Percentiles rank a stretch among this genome's conserved stretches.
Evolutionary conservation across 257 asterid species (phyloP).

Genomic region (Knoxia roxburghii): DNA sequence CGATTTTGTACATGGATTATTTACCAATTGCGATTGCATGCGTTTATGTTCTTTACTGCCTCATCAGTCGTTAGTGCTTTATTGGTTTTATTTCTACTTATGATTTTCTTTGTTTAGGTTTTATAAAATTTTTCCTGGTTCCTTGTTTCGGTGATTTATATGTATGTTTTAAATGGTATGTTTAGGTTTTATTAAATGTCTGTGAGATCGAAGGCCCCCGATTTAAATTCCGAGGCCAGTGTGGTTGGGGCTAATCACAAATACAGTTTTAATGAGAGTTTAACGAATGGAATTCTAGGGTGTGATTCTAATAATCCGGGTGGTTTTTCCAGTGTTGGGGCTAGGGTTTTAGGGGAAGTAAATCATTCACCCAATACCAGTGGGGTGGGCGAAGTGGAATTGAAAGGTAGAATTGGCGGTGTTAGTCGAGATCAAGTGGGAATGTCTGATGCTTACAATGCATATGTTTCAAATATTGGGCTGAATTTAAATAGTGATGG

Average conservation of each 20-base stretch:
- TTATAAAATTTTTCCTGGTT: neutral
- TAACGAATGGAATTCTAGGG: conserved; percentile 30
- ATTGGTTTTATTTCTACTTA: neutral
- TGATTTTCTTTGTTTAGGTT: neutral
- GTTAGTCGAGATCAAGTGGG: conserved; percentile 2
- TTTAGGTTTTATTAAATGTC: conserved; percentile 39
- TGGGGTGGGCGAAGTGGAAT: neutral
- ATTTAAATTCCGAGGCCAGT: conserved; percentile 19
- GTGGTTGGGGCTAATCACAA: conserved; percentile 20
- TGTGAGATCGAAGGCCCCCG: conserved; percentile 22
- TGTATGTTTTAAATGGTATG: conserved; percentile 18
- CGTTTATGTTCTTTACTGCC: neutral
- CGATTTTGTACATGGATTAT: neutral
- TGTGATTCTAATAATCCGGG: conserved; percentile 21
- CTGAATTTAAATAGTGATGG: neutral
- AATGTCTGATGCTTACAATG: neutral
- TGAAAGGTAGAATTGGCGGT: neutral
- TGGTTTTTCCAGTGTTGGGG: conserved; percentile 29
- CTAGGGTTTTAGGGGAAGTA: conserved; percentile 39
- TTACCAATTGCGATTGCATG: conserved; percentile 2
- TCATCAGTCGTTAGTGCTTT: neutral
- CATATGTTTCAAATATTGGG: neutral
- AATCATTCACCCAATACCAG: conserved; percentile 11
- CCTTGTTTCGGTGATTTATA: neutral
- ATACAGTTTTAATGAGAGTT: conserved; percentile 19